Evolutionary conservation across 208 protist genomes (phyloP).

Genomic region (Entamoeba invadens): DNA sequence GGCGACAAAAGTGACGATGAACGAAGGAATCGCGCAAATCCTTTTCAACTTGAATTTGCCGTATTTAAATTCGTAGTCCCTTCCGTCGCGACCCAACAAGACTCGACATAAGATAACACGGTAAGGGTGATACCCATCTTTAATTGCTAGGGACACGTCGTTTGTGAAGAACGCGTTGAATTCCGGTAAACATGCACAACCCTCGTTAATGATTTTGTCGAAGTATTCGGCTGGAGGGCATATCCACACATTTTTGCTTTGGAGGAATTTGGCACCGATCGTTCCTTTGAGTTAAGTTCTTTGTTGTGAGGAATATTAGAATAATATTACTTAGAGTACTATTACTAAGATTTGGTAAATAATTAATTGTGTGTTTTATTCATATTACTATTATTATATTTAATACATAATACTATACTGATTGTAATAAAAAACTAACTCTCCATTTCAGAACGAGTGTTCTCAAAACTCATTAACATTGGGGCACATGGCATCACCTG

Average conservation of each 20-base stretch:
- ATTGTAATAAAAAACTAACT: too few relatives aligned
- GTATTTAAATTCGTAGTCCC: not conserved
- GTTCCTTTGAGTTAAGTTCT: too few relatives aligned
- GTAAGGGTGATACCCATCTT: not conserved
- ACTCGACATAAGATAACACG: not conserved
- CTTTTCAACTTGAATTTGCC: not conserved
- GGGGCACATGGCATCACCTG: not conserved
- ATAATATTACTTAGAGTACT: too few relatives aligned
- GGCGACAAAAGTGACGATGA: not conserved
- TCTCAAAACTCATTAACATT: not conserved
- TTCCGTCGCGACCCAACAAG: not conserved
- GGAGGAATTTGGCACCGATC: not conserved
- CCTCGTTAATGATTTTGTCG: not conserved
- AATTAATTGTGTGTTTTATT: too few relatives aligned
- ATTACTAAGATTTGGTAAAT: too few relatives aligned
- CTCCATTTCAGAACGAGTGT: not conserved
- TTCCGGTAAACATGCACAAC: not conserved
- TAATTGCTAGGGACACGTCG: not conserved
- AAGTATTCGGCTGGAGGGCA: not conserved
- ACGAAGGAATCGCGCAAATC: not conserved
- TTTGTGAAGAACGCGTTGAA: not conserved
- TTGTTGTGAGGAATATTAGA: too few relatives aligned
- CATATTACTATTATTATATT: too few relatives aligned
- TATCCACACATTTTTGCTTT: not conserved
- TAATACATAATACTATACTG: too few relatives aligned